Percentiles rank a stretch among this genome's conserved stretches.
Evolutionary conservation across 1,284 basidiomycete genomes (phyloP).

Genomic region (Takashimella koratensis): DNA sequence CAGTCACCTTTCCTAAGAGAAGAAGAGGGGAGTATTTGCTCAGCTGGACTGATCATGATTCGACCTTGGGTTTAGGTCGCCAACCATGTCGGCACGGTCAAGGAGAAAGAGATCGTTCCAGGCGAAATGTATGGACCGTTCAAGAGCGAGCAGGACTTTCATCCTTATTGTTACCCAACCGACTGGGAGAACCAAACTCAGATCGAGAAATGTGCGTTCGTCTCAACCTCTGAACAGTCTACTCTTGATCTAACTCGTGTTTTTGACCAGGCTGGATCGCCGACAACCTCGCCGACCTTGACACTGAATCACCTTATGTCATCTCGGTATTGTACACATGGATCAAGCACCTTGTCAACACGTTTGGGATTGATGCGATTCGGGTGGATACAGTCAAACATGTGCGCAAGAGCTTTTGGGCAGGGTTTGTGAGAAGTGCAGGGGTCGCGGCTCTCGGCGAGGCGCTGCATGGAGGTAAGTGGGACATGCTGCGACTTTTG

Average conservation of each 20-base stretch:
- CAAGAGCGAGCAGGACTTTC: constrained; percentile 42
- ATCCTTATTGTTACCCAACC: constrained; percentile 48
- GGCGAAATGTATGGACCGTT: constrained; percentile 41
- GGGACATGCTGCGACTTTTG: not conserved
- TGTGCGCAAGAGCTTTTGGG: constrained; percentile 54
- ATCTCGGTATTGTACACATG: constrained; percentile 46
- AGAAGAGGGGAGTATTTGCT: no score
- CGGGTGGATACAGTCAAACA: constrained; percentile 54
- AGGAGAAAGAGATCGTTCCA: constrained; percentile 3
- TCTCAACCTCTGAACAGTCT: not conserved
- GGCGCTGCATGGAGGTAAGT: constrained; percentile 45
- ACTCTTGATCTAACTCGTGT: not conserved
- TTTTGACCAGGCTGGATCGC: constrained; percentile 41
- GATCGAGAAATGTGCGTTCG: constrained; percentile 50
- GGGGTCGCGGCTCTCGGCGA: constrained; percentile 53
- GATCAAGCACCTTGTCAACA: constrained; percentile 48
- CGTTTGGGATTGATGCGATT: constrained; percentile 50
- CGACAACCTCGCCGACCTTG: constrained; percentile 50
- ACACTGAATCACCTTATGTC: constrained; percentile 51
- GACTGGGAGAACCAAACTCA: constrained; percentile 50
- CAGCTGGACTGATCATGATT: no score
- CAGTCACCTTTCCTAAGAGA: no score
- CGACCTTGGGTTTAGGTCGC: not conserved
- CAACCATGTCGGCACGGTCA: not conserved
- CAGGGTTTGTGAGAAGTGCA: constrained; percentile 45